Evolutionary conservation across 192 early-diverging fungal species (phyloP), one percentile per base, ranked within the genome.

Genomic region (Coemansia sp.): DNA sequence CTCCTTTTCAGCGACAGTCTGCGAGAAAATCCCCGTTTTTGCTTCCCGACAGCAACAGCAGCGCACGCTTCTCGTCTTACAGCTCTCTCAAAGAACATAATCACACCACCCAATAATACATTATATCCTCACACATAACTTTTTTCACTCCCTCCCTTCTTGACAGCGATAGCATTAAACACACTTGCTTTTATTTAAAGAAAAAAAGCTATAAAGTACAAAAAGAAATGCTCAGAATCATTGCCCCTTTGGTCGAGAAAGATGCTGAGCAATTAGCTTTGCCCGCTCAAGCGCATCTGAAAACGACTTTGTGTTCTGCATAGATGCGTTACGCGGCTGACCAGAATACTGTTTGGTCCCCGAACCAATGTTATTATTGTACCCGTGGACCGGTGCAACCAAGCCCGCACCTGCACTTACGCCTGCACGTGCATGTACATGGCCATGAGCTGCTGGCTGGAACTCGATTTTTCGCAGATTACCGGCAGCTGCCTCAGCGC

Each of bases 211-310:
- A n/a, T n/a, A n/a, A n/a, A n/a, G n/a, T n/a, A n/a, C n/a, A n/a
- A n/a, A 45, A 45, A 60, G 2, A 42, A 42, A 28, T 2, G 18
- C 36, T 2, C 36, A 6, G 36, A 18, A 31, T 28, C 48, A 36
- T 20, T 55, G 51, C 7, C 60, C 60, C 48, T 63, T 74, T 2
- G 68, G 5, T 3, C 66, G 60, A 5, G 66, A 45, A 34, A 80
- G 34, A 22, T 75, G 78, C 64, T 80, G 78, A 0, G 78, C 78
- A 50, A 80, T 80, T 20, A 68, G 66, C 50, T 64, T 75, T 49
- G 78, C 78, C 2, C 78, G 72, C 16, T 72, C 66, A 42, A 81
- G 40, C 29, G 78, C 78, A 20, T 81, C 73, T 11, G 66, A 67
- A 48, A 81, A 72, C 7, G 69, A 45, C 48, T 58, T 71, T 25